Conservation (phyloP, 148 eudicot species). For the Vaccinium macrocarpon region DNA sequence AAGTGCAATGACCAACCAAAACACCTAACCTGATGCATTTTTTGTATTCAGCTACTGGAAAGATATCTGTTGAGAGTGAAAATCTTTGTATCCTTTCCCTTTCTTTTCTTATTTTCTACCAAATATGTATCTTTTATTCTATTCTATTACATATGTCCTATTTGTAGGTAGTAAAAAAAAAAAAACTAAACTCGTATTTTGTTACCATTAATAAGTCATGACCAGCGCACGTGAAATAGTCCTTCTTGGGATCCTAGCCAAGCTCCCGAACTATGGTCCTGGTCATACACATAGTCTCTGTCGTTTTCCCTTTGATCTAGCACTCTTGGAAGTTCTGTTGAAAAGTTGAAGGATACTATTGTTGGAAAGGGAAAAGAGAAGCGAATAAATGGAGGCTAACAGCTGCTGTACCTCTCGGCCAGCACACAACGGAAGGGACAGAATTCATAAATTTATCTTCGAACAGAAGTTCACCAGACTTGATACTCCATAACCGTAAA, state of each 20-base stretch:
- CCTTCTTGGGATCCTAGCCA: constrained; percentile 84
- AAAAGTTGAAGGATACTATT: neutral
- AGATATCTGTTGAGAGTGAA: neutral
- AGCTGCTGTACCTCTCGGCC: constrained; percentile 48
- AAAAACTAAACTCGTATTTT: neutral
- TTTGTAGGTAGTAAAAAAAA: neutral
- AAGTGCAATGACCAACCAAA: neutral
- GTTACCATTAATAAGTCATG: constrained; percentile 18
- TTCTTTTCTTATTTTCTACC: neutral
- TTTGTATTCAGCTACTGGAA: neutral
- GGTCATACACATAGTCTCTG: constrained; percentile 12
- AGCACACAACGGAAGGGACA: constrained; percentile 58
- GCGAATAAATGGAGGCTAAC: neutral
- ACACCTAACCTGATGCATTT: neutral
- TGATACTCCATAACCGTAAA: constrained; percentile 73
- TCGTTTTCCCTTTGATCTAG: constrained; percentile 1
- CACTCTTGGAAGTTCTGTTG: constrained; percentile 23
- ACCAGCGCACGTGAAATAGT: constrained; percentile 51
- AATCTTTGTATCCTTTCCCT: neutral
- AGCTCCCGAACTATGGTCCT: constrained; percentile 40
- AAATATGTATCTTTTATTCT: neutral
- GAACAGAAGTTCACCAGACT: constrained; percentile 72
- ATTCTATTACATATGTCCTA: neutral
- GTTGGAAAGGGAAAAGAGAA: constrained; percentile 8
- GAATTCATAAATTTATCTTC: constrained; percentile 55